Evolutionary conservation across 805 yeast genomes (phyloP).

Genomic region (Wickerhamomyces alni): DNA sequence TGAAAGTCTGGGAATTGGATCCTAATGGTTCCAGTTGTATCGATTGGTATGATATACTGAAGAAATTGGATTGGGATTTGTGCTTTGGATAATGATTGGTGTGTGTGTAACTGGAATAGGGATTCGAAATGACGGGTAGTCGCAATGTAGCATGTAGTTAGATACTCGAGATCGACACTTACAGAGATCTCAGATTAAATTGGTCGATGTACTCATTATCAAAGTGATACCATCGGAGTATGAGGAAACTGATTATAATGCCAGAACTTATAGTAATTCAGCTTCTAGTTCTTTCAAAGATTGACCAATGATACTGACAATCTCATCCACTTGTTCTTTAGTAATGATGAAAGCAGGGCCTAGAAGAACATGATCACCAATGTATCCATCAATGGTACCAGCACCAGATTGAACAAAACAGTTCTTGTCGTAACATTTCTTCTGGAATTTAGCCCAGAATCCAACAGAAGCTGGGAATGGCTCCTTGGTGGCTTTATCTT

Average conservation of each 20-base stretch:
- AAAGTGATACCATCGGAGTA: too few species aligned
- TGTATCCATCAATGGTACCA: slow-evolving; percentile 15
- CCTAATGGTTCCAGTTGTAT: slow-evolving; percentile 50
- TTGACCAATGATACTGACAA: slow-evolving; percentile 21
- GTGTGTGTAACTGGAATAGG: too few species aligned
- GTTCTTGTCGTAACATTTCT: slow-evolving; percentile 30
- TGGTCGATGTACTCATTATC: too few species aligned
- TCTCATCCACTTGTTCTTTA: slow-evolving; percentile 27
- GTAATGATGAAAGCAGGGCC: slow-evolving; percentile 36
- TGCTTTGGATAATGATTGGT: slow-evolving; percentile 35
- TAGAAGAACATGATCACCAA: slow-evolving; percentile 34
- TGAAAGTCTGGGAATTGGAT: slow-evolving; percentile 37
- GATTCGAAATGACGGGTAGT: too few species aligned
- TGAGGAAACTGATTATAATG: too few species aligned
- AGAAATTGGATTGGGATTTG: slow-evolving; percentile 68
- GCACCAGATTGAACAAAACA: slow-evolving; percentile 31
- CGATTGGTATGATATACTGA: slow-evolving; percentile 69
- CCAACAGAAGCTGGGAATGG: slow-evolving; percentile 27
- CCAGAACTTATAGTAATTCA: not conserved
- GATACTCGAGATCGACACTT: too few species aligned
- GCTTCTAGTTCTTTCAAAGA: slow-evolving; percentile 7
- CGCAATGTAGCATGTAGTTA: too few species aligned
- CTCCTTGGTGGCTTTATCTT: slow-evolving; percentile 37
- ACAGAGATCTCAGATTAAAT: too few species aligned
- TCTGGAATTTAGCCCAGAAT: slow-evolving; percentile 23